Percentiles rank a stretch among this genome's conserved stretches.
Conservation (phyloP, 768 basidiomycete genomes). For the Podaxis carcinomalis region DNA sequence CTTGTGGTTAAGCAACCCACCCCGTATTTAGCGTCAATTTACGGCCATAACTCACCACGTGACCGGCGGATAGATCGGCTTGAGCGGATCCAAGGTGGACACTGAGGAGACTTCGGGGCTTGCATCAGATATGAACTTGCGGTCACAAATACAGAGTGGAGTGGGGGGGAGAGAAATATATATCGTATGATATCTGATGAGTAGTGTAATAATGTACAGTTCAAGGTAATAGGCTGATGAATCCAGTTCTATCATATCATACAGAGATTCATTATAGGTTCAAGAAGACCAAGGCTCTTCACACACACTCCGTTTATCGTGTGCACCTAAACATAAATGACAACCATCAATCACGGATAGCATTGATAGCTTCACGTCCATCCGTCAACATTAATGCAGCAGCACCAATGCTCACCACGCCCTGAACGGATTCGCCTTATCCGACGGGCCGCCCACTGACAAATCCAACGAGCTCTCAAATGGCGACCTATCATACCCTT, state of each 20-base stretch:
- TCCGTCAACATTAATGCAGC: not conserved
- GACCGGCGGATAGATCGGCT: not conserved
- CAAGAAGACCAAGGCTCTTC: not conserved
- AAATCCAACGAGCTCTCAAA: slow-evolving; percentile 62
- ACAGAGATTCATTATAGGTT: not conserved
- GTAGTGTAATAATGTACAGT: not conserved
- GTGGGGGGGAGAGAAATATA: not conserved
- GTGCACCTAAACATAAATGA: not conserved
- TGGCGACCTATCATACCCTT: slow-evolving; percentile 48
- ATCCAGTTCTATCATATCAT: not conserved
- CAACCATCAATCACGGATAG: not conserved
- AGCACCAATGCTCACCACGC: slow-evolving; percentile 25
- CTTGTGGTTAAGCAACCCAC: not conserved
- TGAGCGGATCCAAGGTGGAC: not conserved
- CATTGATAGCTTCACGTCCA: not conserved
- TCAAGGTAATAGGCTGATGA: not conserved
- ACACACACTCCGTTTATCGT: not conserved
- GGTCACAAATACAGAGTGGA: too few relatives aligned
- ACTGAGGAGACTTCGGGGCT: not conserved
- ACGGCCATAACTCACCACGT: not conserved
- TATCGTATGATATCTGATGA: not conserved
- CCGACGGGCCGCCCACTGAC: slow-evolving; percentile 11
- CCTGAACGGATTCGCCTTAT: slow-evolving; percentile 52
- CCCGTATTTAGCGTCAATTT: slow-evolving; percentile 3
- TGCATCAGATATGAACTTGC: not conserved